Evolutionary conservation across 2,329 filamentous ascomycete species (phyloP).

Genomic region (Alternaria dauci): DNA sequence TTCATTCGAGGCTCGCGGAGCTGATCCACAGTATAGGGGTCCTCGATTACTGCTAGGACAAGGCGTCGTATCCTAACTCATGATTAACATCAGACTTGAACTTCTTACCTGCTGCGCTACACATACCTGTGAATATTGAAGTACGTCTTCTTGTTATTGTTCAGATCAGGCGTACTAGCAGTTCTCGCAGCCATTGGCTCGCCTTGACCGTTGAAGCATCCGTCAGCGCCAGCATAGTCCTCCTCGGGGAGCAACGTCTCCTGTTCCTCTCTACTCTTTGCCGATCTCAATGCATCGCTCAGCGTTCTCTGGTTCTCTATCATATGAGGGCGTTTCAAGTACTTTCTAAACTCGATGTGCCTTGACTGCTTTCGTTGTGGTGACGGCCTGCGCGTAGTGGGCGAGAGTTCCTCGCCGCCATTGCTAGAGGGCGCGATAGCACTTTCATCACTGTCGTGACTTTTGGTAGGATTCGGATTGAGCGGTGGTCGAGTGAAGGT

Average conservation of each 20-base stretch:
- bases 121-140: constrained; percentile 74
- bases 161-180: constrained; percentile 61
- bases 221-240: constrained; percentile 56
- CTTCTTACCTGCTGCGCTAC: not conserved
- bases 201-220: constrained; percentile 52
- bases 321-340: constrained; percentile 45
- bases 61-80: constrained; percentile 53
- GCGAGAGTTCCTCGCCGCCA: constrained; percentile 30
- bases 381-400: constrained; percentile 30
- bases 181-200: constrained; percentile 48
- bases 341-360: constrained; percentile 47
- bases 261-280: constrained; percentile 58
- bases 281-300: constrained; percentile 50
- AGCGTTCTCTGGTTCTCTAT: constrained; percentile 44
- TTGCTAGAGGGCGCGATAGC: constrained; percentile 26
- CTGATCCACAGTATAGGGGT: constrained; percentile 76
- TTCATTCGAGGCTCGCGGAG: constrained; percentile 84
- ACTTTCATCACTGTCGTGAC: constrained; percentile 32
- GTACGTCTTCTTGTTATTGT: constrained; percentile 74
- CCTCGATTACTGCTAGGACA: constrained; percentile 62
- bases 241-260: constrained; percentile 58
- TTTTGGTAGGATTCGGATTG: constrained; percentile 19
- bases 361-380: constrained; percentile 29
- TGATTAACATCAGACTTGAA: constrained; percentile 1
- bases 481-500: constrained; percentile 33